Percentiles rank a stretch among this genome's conserved stretches.
Conservation (phyloP, 129 eudicot genomes). For the Heracleum sosnowskyi region DNA sequence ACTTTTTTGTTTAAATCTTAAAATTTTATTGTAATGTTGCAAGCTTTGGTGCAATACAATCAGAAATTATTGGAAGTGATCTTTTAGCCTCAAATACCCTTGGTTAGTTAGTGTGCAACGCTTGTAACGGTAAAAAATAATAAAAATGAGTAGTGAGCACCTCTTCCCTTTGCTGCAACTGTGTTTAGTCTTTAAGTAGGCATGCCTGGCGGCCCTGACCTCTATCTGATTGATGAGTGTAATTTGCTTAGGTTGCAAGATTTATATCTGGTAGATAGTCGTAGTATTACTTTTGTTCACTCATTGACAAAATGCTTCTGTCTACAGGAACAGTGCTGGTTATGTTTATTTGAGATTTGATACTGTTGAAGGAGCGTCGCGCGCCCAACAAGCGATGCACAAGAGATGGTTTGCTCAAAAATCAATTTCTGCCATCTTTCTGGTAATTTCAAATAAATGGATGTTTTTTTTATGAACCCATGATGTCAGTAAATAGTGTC, state of each 20-base stretch:
- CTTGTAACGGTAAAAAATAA: neutral
- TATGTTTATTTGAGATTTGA: constrained; percentile 85
- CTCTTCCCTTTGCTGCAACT: neutral
- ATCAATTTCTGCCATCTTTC: constrained; percentile 77
- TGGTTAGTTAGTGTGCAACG: neutral
- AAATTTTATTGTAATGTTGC: neutral
- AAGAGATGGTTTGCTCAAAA: constrained; percentile 95
- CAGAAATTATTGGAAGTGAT: neutral
- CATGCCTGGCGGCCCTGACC: neutral
- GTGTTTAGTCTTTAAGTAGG: neutral
- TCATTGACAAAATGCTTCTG: neutral
- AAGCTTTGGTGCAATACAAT: neutral
- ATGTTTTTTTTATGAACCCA: neutral
- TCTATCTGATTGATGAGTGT: neutral
- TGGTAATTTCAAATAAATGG: constrained; percentile 37
- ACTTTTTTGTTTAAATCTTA: neutral
- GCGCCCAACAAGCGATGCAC: constrained; percentile 94
- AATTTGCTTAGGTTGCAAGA: neutral
- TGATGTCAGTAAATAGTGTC: neutral
- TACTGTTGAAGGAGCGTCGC: constrained; percentile 63
- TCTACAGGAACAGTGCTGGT: constrained; percentile 77
- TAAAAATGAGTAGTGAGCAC: too few species aligned
- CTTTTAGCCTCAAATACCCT: neutral
- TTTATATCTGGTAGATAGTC: neutral
- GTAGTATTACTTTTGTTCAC: neutral